Evolutionary conservation across 345 rosid genomes (phyloP), one percentile per base, ranked within the genome.

Genomic region (Eucalyptus decipiens): DNA sequence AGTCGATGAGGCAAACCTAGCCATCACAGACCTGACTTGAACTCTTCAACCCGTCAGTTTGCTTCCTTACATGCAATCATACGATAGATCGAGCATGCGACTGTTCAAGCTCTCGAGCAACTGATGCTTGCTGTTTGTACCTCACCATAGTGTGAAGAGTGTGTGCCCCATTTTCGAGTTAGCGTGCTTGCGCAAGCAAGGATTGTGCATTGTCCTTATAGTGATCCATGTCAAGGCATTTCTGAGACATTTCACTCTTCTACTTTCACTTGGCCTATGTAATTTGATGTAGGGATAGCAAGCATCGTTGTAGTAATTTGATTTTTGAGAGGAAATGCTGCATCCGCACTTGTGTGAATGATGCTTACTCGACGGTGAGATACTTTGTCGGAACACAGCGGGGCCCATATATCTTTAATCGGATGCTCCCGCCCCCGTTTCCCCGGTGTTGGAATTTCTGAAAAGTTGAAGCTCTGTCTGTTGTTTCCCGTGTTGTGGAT

Each of bases 31-130:
- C 89, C 19, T 95, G 67, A 96, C 98, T 1, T 86, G 89, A 88
- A 91, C 92, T 32, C 50, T 88, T 42, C 93, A 17, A 96, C 90
- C 94, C 93, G 37, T 97, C 98, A 7, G 92, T 65, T 91, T 95
- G 51, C 93, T 97, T 37, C 92, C 91, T 40, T 88, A 76, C 89
- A 88, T 43, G 88, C 72, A 91, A 58, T 56, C 90, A 69, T 62
- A n/a, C 6, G 40, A 67, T 32, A n/a, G 76, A n/a, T 67, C 6
- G 76, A 67, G 40, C 40, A n/a, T n/a, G 8, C 21, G 37, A 65
- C 76, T 32, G 23, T 32, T n/a, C 76, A 67, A 17, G 76, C 76
- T 32, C 76, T 67, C 6, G 4, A 67, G 76, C 76, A 32, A 67
- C 32, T 67, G 40, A 67, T 11, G 76, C 19, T 67, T 8, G 8